Percentiles rank a stretch among this genome's conserved stretches.
Conservation (phyloP, 176 grass and related monocot species). For the Otatea glauca region DNA sequence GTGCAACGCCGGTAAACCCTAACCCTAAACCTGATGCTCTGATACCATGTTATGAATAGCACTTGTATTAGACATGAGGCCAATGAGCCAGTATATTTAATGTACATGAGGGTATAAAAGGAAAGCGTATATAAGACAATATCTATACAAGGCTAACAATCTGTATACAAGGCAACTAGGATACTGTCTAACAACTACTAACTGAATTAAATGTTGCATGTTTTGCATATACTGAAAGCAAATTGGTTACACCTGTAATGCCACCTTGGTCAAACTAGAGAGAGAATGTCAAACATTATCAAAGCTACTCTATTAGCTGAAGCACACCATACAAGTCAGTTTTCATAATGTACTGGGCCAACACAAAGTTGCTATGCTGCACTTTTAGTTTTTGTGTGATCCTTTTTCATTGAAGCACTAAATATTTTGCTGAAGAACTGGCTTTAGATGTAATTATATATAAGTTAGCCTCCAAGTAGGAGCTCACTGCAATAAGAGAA, state of each 20-base stretch:
- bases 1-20: too few relatives aligned
- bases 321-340: background rate
- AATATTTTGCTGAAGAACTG: background rate
- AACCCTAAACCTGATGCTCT: too few relatives aligned
- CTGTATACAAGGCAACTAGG: too few relatives aligned
- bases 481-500: background rate
- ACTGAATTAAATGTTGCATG: background rate
- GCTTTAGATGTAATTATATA: conserved; percentile 2
- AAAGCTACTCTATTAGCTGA: background rate
- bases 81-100: too few relatives aligned
- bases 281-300: background rate
- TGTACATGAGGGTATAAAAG: too few relatives aligned
- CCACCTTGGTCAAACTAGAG: background rate
- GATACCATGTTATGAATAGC: too few relatives aligned
- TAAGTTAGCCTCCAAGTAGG: background rate
- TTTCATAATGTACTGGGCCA: background rate
- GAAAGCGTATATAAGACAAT: too few relatives aligned
- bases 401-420: background rate
- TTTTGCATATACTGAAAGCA: background rate
- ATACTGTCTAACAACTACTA: background rate
- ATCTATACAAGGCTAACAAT: too few relatives aligned
- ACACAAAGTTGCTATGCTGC: background rate
- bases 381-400: background rate
- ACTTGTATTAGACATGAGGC: too few relatives aligned
- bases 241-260: background rate